phyloP scores from a whole-genome alignment of 2,329 filamentous ascomycete species.

The Verticillium longisporum region DNA sequence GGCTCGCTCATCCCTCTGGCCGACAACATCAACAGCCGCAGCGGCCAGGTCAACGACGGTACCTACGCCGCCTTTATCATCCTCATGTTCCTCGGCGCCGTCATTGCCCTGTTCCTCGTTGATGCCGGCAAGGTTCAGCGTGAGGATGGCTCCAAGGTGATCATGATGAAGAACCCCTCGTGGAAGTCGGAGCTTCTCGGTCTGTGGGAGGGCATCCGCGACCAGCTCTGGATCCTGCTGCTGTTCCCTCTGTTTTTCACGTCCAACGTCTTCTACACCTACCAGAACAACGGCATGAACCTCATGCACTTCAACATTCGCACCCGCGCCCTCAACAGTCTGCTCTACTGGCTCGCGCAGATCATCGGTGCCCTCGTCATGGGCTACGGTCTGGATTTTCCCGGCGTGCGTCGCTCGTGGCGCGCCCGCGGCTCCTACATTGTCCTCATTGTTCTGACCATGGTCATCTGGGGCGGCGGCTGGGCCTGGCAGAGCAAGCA shows the following conservation, averaged over 20 bases:
- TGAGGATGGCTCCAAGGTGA: conserved; percentile 70
- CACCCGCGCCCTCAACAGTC: conserved; percentile 68
- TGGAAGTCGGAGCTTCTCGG: conserved; percentile 75
- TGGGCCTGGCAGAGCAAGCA: conserved; percentile 68
- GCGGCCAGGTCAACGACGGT: conserved; percentile 56
- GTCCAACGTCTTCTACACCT: conserved; percentile 79
- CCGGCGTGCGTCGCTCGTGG: conserved; percentile 51
- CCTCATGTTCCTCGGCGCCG: conserved; percentile 68
- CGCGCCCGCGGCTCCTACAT: conserved; percentile 60
- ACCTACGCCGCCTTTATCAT: conserved; percentile 87
- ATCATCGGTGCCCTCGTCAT: conserved; percentile 70
- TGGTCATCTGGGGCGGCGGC: conserved; percentile 77
- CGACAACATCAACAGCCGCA: conserved; percentile 57
- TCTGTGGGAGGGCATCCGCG: conserved; percentile 63
- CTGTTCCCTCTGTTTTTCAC: conserved; percentile 80
- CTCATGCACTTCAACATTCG: conserved; percentile 64
- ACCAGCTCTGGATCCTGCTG: conserved; percentile 65
- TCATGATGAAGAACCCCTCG: conserved; percentile 85
- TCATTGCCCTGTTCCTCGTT: conserved; percentile 62
- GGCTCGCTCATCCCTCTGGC: conserved; percentile 71
- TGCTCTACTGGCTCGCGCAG: conserved; percentile 74
- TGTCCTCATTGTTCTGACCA: conserved; percentile 61
- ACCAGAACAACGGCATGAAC: conserved; percentile 66
- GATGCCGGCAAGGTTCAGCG: conserved; percentile 69
- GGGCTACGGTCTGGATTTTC: conserved; percentile 63